A percentile compares a stretch with the other conserved stretches of the same genome.
These are phyloP conservation scores for Biscutella laevigata DNA, from an alignment of 441 rosid genomes.

Conservation along the genomic window DNA sequence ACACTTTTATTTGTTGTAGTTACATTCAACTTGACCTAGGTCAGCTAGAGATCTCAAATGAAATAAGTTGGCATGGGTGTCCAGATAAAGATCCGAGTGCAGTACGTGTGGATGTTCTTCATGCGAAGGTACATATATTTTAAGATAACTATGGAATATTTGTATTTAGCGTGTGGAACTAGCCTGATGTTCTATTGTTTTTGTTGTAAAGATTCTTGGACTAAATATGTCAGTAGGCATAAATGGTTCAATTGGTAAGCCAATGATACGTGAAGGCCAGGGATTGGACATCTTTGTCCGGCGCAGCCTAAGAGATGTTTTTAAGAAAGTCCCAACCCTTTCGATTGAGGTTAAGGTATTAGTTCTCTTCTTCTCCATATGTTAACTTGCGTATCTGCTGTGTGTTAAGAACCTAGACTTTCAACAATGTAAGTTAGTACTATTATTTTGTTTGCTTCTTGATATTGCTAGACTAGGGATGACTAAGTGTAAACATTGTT, in stretches of 20 bases:
- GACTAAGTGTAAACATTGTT: neutral
- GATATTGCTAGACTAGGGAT: slow-evolving; percentile 13
- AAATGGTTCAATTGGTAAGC: slow-evolving; percentile 71
- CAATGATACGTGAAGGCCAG: slow-evolving; percentile 83
- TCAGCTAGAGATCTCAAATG: slow-evolving; percentile 79
- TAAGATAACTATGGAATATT: slow-evolving; percentile 9
- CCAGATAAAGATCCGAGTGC: slow-evolving; percentile 86
- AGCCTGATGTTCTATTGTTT: slow-evolving; percentile 16
- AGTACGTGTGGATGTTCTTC: slow-evolving; percentile 90
- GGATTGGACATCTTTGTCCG: slow-evolving; percentile 80
- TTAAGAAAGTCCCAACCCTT: slow-evolving; percentile 85
- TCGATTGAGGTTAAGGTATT: slow-evolving; percentile 85
- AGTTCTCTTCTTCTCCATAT: neutral
- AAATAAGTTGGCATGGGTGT: slow-evolving; percentile 88
- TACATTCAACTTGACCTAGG: slow-evolving; percentile 95
- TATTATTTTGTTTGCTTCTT: neutral
- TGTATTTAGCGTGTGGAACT: slow-evolving; percentile 9
- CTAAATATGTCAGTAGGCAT: slow-evolving; percentile 95
- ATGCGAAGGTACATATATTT: slow-evolving; percentile 63
- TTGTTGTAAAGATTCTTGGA: slow-evolving; percentile 70
- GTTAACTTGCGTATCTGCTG: slow-evolving; percentile 5
- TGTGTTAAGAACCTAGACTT: slow-evolving; percentile 8
- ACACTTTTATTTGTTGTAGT: slow-evolving; percentile 39
- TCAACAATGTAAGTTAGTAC: neutral
- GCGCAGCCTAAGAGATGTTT: slow-evolving; percentile 94